phyloP scores from a whole-genome alignment of 225 moss, liverwort and hornwort genomes.

The Ulota crispa region DNA sequence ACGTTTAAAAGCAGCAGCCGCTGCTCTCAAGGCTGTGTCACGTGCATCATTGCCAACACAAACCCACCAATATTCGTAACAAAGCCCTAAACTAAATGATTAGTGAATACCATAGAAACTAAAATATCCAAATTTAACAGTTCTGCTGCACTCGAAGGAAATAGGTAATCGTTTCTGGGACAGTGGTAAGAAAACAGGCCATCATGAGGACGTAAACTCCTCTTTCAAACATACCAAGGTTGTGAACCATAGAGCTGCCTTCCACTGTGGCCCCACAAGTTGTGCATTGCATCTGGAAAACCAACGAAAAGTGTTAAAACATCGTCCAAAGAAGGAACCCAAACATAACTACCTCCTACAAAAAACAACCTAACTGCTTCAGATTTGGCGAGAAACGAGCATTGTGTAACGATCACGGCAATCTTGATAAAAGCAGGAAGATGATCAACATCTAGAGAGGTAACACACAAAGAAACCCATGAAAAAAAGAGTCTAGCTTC shows the following conservation, averaged over 20 bases:
- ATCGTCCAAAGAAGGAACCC: not conserved
- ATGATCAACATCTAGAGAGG: not conserved
- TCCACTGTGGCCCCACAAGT: conserved; percentile 85
- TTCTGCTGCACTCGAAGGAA: not conserved
- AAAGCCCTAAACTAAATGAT: not conserved
- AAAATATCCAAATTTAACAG: not conserved
- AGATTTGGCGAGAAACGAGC: not conserved
- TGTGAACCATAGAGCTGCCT: conserved; percentile 73
- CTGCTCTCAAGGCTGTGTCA: conserved; percentile 84
- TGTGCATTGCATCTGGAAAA: conserved; percentile 75
- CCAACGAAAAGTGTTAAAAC: conserved; percentile 20
- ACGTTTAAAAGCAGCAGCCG: conserved; percentile 76
- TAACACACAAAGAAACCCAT: not conserved
- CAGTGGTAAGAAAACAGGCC: not conserved
- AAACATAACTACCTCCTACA: conserved; percentile 32
- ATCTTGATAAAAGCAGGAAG: not conserved
- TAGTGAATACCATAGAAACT: conserved; percentile 2
- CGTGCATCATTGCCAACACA: conserved; percentile 28
- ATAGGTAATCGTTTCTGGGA: not conserved
- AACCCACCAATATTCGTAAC: not conserved
- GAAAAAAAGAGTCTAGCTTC: conserved; percentile 1
- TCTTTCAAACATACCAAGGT: conserved; percentile 62
- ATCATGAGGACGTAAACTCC: not conserved
- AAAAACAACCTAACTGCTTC: conserved; percentile 29
- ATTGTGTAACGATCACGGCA: not conserved